Percentiles rank a stretch among this genome's conserved stretches.
Evolutionary conservation across 768 basidiomycete species (phyloP).

Genomic region (Boletellus ananas): DNA sequence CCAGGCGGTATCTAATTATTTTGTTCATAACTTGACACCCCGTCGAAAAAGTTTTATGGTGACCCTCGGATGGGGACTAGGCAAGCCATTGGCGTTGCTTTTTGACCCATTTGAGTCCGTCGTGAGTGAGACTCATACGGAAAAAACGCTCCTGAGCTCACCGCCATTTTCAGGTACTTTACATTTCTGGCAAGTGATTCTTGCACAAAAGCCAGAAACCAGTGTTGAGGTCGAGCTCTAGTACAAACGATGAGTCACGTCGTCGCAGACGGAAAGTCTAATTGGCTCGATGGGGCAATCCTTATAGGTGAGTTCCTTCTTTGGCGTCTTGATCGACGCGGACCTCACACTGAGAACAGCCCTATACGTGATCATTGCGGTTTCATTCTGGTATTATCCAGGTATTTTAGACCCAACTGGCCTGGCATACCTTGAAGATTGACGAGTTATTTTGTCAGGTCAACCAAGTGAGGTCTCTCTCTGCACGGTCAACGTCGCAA

Average conservation of each 20-base stretch:
- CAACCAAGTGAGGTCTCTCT: slow-evolving; percentile 19
- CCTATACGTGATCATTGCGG: slow-evolving; percentile 67
- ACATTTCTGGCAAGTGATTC: slow-evolving; percentile 34
- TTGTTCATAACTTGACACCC: neutral
- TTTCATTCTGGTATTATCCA: slow-evolving; percentile 64
- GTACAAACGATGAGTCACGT: slow-evolving; percentile 84
- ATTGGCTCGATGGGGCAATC: slow-evolving; percentile 79
- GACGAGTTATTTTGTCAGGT: slow-evolving; percentile 13
- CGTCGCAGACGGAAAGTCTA: slow-evolving; percentile 76
- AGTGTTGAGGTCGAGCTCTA: slow-evolving; percentile 23
- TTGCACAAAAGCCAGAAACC: slow-evolving; percentile 30
- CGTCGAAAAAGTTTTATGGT: slow-evolving; percentile 56
- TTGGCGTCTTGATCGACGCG: no score
- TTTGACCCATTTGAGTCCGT: slow-evolving; percentile 91
- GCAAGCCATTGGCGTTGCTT: slow-evolving; percentile 73
- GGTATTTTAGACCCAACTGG: slow-evolving; percentile 16
- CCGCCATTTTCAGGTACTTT: slow-evolving; percentile 28
- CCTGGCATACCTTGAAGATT: neutral
- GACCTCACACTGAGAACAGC: slow-evolving; percentile 33
- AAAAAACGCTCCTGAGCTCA: slow-evolving; percentile 7
- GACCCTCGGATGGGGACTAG: slow-evolving; percentile 74
- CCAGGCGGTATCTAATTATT: slow-evolving; percentile 2
- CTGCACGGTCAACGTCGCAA: slow-evolving; percentile 8
- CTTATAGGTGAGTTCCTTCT: slow-evolving; percentile 54
- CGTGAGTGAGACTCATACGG: slow-evolving; percentile 30